Percentiles rank a stretch among this genome's conserved stretches.
These are phyloP conservation scores for Hypoxylon sp. DNA, from an alignment of 2,329 filamentous ascomycete genomes.

Conservation along the genomic window DNA sequence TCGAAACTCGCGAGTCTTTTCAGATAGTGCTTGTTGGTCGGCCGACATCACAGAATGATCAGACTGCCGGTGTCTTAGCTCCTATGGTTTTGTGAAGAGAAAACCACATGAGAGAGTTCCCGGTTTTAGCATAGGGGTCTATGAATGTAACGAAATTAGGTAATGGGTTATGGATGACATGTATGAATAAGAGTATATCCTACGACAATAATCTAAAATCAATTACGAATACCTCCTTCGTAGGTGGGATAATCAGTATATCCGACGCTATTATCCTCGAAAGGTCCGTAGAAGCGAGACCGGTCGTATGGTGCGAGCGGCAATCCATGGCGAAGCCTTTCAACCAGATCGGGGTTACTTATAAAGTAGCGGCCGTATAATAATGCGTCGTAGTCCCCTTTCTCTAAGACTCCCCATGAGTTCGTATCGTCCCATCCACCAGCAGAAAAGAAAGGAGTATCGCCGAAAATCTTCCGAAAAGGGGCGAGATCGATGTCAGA, in stretches of 20 bases:
- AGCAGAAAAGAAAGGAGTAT: conserved; percentile 16
- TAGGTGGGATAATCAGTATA: conserved; percentile 5
- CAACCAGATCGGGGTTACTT: conserved; percentile 15
- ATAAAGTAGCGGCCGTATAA: conserved; percentile 20
- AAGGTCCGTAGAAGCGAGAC: conserved; percentile 13
- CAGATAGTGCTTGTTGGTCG: too few species aligned
- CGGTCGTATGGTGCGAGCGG: conserved; percentile 16
- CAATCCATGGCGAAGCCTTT: conserved; percentile 8
- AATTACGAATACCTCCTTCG: neutral
- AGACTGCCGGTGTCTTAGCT: too few species aligned
- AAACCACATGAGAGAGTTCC: too few species aligned
- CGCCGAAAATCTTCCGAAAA: conserved; percentile 9
- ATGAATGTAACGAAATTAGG: neutral
- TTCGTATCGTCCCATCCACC: conserved; percentile 18
- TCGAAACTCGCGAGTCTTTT: too few species aligned
- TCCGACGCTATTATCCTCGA: conserved; percentile 15
- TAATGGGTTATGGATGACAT: neutral
- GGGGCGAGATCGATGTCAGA: conserved; percentile 6
- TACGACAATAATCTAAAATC: neutral
- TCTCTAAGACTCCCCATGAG: conserved; percentile 11
- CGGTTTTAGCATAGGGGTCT: too few species aligned
- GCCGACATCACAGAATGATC: too few species aligned
- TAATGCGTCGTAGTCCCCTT: conserved; percentile 12
- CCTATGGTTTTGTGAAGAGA: too few species aligned
- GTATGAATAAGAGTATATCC: neutral